Conservation (phyloP, 2,329 filamentous ascomycete genomes). For the Aspergillus ruber region DNA sequence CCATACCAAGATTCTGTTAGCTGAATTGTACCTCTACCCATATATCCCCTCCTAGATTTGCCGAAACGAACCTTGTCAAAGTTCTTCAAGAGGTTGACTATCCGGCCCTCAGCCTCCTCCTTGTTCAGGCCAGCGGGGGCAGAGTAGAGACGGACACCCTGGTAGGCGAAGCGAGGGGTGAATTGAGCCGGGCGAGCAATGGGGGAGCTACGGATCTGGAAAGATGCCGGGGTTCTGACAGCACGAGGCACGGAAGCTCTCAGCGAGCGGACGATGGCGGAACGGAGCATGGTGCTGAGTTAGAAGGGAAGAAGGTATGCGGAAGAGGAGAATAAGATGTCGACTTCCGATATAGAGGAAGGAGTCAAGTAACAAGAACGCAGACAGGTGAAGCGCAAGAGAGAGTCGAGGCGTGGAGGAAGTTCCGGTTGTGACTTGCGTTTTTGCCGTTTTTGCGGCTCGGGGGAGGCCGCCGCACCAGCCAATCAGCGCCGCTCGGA, state of each 20-base stretch:
- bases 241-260: constrained; percentile 46
- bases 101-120: constrained; percentile 82
- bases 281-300: constrained; percentile 73
- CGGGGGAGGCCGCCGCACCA: constrained; percentile 28
- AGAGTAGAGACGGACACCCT: constrained; percentile 77
- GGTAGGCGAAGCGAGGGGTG: constrained; percentile 57
- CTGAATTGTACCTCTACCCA: background rate
- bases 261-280: constrained; percentile 73
- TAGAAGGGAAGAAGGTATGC: constrained; percentile 6
- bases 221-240: constrained; percentile 53
- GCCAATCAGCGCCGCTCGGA: constrained; percentile 35
- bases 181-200: constrained; percentile 57
- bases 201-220: constrained; percentile 54
- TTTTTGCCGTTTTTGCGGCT: constrained; percentile 14
- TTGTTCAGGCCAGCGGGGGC: constrained; percentile 70
- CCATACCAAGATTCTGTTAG: constrained; percentile 5
- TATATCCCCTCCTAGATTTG: background rate
- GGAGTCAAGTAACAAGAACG: constrained; percentile 3
- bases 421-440: background rate
- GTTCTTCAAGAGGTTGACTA: constrained; percentile 85
- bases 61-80: constrained; percentile 78
- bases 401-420: constrained; percentile 6
- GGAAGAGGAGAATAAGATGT: constrained; percentile 4
- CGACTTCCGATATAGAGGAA: background rate
- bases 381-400: constrained; percentile 8